Evolutionary conservation across 805 yeast genomes (phyloP).

Genomic region (Kodamaea neixiangensis): DNA sequence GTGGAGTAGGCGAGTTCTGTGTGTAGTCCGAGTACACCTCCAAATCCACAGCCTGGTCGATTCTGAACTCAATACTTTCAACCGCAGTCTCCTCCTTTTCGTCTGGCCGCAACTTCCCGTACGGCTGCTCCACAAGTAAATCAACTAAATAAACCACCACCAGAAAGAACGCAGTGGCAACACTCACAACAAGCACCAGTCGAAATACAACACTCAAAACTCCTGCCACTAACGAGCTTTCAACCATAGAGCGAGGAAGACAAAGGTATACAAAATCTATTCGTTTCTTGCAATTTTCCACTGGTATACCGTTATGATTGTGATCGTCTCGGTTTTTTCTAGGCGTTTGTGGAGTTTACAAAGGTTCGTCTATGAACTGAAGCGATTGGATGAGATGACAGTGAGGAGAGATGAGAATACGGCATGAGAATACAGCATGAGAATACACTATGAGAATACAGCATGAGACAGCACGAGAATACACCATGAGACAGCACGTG

Average conservation of each 20-base stretch:
- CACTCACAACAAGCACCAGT: neutral
- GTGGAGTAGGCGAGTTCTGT: neutral
- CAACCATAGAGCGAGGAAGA: neutral
- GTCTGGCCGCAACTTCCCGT: slow-evolving; percentile 8
- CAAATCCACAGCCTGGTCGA: neutral
- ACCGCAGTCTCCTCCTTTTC: neutral
- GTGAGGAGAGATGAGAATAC: no score
- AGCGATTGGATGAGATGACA: no score
- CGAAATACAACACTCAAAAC: neutral
- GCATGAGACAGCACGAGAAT: no score
- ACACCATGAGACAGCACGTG: no score
- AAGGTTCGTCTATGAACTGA: no score
- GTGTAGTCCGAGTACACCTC: neutral
- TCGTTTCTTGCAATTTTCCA: no score
- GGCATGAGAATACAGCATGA: no score
- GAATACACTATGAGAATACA: no score
- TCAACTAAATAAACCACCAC: slow-evolving; percentile 2
- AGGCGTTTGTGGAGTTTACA: neutral
- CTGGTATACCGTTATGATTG: no score
- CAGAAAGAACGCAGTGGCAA: neutral
- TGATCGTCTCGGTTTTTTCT: neutral
- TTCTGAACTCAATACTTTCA: neutral
- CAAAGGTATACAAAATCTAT: neutral
- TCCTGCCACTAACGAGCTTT: neutral
- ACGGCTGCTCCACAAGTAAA: slow-evolving; percentile 4